Conservation (phyloP, 345 rosid genomes). For the Populus alba region DNA sequence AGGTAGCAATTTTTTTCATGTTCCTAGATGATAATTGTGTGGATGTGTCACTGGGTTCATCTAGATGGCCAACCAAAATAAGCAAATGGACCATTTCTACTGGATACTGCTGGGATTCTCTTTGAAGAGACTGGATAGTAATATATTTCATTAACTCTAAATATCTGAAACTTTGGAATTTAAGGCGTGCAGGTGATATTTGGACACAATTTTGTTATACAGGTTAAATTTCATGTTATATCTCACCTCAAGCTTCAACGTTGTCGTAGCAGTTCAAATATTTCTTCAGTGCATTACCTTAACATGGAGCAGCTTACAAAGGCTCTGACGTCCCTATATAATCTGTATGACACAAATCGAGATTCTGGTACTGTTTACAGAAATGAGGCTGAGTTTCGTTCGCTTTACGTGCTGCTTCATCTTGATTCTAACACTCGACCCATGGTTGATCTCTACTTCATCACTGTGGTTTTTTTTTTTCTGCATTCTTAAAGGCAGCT, state of each 20-base stretch:
- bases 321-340: slow-evolving; percentile 63
- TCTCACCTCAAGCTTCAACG: slow-evolving; percentile 69
- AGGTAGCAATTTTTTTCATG: too few relatives aligned
- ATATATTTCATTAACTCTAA: background rate
- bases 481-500: slow-evolving; percentile 2
- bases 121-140: background rate
- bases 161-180: background rate
- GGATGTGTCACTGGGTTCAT: background rate
- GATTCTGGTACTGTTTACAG: slow-evolving; percentile 27
- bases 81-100: background rate
- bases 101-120: background rate
- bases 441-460: slow-evolving; percentile 44
- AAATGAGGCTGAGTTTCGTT: slow-evolving; percentile 75
- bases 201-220: slow-evolving; percentile 4
- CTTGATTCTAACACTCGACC: slow-evolving; percentile 57
- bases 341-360: slow-evolving; percentile 66
- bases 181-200: background rate
- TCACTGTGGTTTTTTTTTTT: slow-evolving; percentile 9
- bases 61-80: background rate
- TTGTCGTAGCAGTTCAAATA: slow-evolving; percentile 34
- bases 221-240: slow-evolving; percentile 80
- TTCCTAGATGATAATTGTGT: too few relatives aligned
- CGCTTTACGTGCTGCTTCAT: slow-evolving; percentile 78
- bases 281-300: slow-evolving; percentile 63
- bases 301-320: slow-evolving; percentile 91